phyloP scores from a whole-genome alignment of 306 rosid species.

The Lablab purpureus region DNA sequence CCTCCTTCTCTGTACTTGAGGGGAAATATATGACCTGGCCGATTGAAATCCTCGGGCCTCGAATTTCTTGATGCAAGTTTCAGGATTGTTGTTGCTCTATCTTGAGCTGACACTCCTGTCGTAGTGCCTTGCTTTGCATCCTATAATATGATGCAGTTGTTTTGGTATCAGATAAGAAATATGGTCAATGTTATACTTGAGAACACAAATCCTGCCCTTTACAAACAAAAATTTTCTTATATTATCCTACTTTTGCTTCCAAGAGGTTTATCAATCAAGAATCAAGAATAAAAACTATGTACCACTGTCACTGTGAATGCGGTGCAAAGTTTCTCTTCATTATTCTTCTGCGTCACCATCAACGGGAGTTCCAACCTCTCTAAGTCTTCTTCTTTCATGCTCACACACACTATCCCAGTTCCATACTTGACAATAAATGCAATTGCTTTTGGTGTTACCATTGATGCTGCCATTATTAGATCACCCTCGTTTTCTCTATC shows the following conservation, averaged over 20 bases:
- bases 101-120: slow-evolving; percentile 53
- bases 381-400: slow-evolving; percentile 54
- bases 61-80: slow-evolving; percentile 76
- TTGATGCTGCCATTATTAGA: slow-evolving; percentile 53
- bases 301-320: slow-evolving; percentile 55
- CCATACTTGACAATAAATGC: slow-evolving; percentile 52
- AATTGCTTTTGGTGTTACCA: slow-evolving; percentile 49
- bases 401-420: slow-evolving; percentile 55
- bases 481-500: slow-evolving; percentile 59
- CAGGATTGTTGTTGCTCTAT: slow-evolving; percentile 72
- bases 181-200: neutral
- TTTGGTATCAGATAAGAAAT: slow-evolving; percentile 16
- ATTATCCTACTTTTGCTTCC: neutral
- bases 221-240: slow-evolving; percentile 1
- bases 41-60: slow-evolving; percentile 68
- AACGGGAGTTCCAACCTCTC: slow-evolving; percentile 50
- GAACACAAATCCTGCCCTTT: neutral
- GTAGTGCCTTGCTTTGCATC: slow-evolving; percentile 44
- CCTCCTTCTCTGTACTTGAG: slow-evolving; percentile 51
- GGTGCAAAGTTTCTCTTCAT: slow-evolving; percentile 51
- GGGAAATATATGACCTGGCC: slow-evolving; percentile 73
- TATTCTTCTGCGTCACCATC: slow-evolving; percentile 50
- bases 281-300: neutral
- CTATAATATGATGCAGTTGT: slow-evolving; percentile 43
- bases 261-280: neutral